These are phyloP conservation scores for Pogostemon cablin DNA, from an alignment of 257 asterid genomes.

Conservation along the genomic window DNA sequence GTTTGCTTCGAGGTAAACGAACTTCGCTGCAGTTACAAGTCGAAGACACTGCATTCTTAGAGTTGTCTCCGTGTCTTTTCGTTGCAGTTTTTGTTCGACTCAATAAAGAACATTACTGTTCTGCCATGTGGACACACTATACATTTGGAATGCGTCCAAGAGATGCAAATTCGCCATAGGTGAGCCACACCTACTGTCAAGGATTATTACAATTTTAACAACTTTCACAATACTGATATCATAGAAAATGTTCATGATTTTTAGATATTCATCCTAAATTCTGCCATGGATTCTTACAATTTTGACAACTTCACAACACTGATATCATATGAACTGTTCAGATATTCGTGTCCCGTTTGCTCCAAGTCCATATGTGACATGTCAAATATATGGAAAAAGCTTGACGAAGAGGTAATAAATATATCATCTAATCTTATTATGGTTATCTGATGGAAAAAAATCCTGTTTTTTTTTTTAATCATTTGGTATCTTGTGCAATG, in stretches of 20 bases:
- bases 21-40: neutral
- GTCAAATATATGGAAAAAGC: slow-evolving; percentile 57
- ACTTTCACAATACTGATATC: too few relatives aligned
- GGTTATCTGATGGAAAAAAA: neutral
- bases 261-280: too few relatives aligned
- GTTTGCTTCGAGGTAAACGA: slow-evolving; percentile 65
- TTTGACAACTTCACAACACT: too few relatives aligned
- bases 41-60: neutral
- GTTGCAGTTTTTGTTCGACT: slow-evolving; percentile 55
- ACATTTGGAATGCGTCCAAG: slow-evolving; percentile 55
- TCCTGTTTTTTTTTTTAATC: neutral
- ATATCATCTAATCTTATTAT: neutral
- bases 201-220: too few relatives aligned
- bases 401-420: slow-evolving; percentile 52
- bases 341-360: slow-evolving; percentile 67
- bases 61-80: neutral
- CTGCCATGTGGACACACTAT: slow-evolving; percentile 65
- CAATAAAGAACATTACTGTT: slow-evolving; percentile 49
- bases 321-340: slow-evolving; percentile 24
- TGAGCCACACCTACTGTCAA: slow-evolving; percentile 19
- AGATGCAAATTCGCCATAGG: slow-evolving; percentile 52
- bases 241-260: too few relatives aligned
- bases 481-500: neutral
- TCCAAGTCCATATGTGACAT: slow-evolving; percentile 61
- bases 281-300: too few relatives aligned